Evolutionary conservation across 805 yeast species (phyloP).

Genomic region (Candida vartiovaarae): DNA sequence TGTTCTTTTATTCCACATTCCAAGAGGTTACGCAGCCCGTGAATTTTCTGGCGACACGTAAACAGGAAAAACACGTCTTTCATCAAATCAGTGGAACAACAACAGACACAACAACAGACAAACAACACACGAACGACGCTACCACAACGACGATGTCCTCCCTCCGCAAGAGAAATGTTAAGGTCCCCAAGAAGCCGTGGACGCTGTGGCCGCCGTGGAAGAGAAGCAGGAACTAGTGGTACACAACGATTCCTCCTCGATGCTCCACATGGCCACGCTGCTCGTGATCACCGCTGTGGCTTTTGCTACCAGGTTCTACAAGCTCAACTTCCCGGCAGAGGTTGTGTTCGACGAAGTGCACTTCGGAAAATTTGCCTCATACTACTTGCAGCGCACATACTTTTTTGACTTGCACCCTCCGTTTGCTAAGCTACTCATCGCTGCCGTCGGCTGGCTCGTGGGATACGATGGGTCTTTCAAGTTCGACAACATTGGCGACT

Average conservation of each 20-base stretch:
- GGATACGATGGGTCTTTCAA: slow-evolving; percentile 92
- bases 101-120: too few relatives aligned
- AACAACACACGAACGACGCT: too few relatives aligned
- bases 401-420: slow-evolving; percentile 98
- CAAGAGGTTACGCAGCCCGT: neutral
- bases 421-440: slow-evolving; percentile 88
- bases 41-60: neutral
- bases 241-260: neutral
- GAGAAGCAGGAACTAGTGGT: neutral
- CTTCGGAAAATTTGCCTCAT: slow-evolving; percentile 79
- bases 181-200: neutral
- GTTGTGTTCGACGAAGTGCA: slow-evolving; percentile 87
- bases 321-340: slow-evolving; percentile 57
- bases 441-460: slow-evolving; percentile 78
- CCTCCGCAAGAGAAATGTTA: slow-evolving; percentile 10
- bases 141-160: slow-evolving; percentile 7
- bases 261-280: slow-evolving; percentile 36
- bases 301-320: slow-evolving; percentile 57
- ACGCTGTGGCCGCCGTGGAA: neutral
- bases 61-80: neutral
- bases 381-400: slow-evolving; percentile 82
- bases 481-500: slow-evolving; percentile 83
- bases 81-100: too few relatives aligned
- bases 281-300: slow-evolving; percentile 58
- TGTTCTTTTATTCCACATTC: too few relatives aligned